Percentiles rank a stretch among this genome's conserved stretches.
phyloP scores from a whole-genome alignment of 1,284 basidiomycete genomes.

The Apiotrichum montevideense region DNA sequence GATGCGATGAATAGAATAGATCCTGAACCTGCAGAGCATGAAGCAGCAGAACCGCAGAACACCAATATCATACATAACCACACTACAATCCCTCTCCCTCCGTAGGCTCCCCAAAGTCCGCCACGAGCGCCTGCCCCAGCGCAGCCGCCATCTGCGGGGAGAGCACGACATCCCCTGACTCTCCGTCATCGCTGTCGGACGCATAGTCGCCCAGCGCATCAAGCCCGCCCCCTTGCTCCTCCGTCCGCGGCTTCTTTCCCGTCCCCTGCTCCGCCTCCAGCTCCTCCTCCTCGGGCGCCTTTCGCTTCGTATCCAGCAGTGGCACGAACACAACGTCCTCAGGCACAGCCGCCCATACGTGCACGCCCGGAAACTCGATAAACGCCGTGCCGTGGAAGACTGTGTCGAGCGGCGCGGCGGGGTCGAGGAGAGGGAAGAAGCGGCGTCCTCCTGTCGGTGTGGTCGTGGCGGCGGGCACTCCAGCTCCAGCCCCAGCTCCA shows the following conservation, averaged over 20 bases:
- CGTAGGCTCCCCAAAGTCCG: slow-evolving; percentile 10
- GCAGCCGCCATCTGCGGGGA: slow-evolving; percentile 20
- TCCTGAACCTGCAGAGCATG: too few relatives aligned
- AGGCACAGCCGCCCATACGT: slow-evolving; percentile 53
- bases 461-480: neutral
- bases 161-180: slow-evolving; percentile 8
- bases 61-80: too few relatives aligned
- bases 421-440: slow-evolving; percentile 58
- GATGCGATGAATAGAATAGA: too few relatives aligned
- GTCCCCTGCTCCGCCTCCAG: slow-evolving; percentile 49
- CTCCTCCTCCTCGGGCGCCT: slow-evolving; percentile 28
- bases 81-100: too few relatives aligned
- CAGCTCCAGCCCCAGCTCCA: neutral
- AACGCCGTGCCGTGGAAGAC: slow-evolving; percentile 74
- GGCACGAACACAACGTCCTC: slow-evolving; percentile 41
- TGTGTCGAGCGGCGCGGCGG: slow-evolving; percentile 54
- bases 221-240: neutral
- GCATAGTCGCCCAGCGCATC: slow-evolving; percentile 4
- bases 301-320: slow-evolving; percentile 23
- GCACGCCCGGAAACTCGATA: slow-evolving; percentile 63
- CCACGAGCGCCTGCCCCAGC: slow-evolving; percentile 24
- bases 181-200: slow-evolving; percentile 10
- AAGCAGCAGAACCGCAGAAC: too few relatives aligned
- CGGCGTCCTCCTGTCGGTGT: slow-evolving; percentile 16
- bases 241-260: neutral